Evolutionary conservation across 148 eudicot genomes (phyloP).

Genomic region (Pharnaceum exiguum): DNA sequence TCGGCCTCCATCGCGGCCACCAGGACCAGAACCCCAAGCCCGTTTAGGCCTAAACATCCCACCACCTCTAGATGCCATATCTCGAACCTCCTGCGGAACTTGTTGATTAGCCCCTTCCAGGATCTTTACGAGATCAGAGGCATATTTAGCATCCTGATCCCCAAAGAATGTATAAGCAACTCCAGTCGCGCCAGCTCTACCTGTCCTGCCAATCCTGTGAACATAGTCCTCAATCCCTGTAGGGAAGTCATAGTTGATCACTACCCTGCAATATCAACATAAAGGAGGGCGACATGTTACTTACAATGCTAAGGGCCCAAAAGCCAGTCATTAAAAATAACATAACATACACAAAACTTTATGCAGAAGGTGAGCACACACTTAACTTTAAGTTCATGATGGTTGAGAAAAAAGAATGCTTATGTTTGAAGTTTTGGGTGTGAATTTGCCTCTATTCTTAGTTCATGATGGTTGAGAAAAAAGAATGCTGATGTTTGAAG

Average conservation of each 20-base stretch:
- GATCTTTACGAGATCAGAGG: slow-evolving; percentile 78
- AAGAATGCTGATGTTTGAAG: too few relatives aligned
- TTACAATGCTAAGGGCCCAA: background rate
- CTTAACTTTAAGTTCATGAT: too few relatives aligned
- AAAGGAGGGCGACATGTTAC: background rate
- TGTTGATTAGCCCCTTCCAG: slow-evolving; percentile 86
- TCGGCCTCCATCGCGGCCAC: slow-evolving; percentile 50
- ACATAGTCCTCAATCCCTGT: slow-evolving; percentile 95
- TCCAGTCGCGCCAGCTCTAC: slow-evolving; percentile 98
- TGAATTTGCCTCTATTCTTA: too few relatives aligned
- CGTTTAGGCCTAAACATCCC: slow-evolving; percentile 54
- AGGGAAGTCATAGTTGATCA: slow-evolving; percentile 89
- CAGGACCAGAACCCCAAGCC: slow-evolving; percentile 36
- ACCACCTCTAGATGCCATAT: slow-evolving; percentile 85
- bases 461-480: too few relatives aligned
- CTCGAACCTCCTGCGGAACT: slow-evolving; percentile 83
- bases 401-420: too few relatives aligned
- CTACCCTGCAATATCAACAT: slow-evolving; percentile 59
- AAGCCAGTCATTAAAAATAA: too few relatives aligned
- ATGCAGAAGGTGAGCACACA: too few relatives aligned
- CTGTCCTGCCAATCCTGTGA: slow-evolving; percentile 99
- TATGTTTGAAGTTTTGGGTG: too few relatives aligned
- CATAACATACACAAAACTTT: too few relatives aligned
- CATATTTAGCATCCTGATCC: slow-evolving; percentile 81
- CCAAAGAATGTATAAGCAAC: slow-evolving; percentile 72